Percentiles rank a stretch among this genome's conserved stretches.
Conservation (phyloP, 257 asterid genomes). For the Solanum chmielewskii region DNA sequence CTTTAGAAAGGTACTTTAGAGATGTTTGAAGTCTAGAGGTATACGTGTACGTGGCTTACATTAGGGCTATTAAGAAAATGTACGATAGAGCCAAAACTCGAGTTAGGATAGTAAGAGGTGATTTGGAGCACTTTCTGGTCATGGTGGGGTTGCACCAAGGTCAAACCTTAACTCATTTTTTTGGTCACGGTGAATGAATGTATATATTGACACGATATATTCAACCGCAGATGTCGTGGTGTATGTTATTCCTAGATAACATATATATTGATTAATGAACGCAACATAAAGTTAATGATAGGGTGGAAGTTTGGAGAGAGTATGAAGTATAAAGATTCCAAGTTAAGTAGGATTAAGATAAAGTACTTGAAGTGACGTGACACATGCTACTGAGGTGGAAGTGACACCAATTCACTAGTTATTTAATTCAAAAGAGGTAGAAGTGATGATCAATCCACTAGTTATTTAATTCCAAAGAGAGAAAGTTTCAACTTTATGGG, state of each 20-base stretch:
- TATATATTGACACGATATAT: not conserved
- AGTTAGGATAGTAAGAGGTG: not conserved
- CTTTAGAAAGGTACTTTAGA: not conserved
- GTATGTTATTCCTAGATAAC: not conserved
- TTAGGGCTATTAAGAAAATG: not conserved
- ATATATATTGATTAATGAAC: not conserved
- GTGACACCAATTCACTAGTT: not conserved
- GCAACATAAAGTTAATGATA: not conserved
- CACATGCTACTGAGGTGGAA: not conserved
- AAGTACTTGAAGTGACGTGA: not conserved
- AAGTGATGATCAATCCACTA: too few species aligned
- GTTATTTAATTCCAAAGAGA: not conserved
- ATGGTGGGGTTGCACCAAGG: not conserved
- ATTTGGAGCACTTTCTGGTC: not conserved
- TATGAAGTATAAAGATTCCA: not conserved
- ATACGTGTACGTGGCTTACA: not conserved
- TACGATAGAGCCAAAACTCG: too few species aligned
- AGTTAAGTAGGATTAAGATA: not conserved
- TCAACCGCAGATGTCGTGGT: not conserved
- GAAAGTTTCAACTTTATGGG: not conserved
- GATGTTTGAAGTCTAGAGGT: not conserved
- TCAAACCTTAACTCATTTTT: not conserved
- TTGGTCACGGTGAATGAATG: not conserved
- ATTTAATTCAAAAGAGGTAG: too few species aligned
- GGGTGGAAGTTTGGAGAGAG: not conserved